Percentiles rank a stretch among this genome's conserved stretches.
phyloP scores from a whole-genome alignment of 768 basidiomycete genomes.

The Pleurotus salmoneostramineus region DNA sequence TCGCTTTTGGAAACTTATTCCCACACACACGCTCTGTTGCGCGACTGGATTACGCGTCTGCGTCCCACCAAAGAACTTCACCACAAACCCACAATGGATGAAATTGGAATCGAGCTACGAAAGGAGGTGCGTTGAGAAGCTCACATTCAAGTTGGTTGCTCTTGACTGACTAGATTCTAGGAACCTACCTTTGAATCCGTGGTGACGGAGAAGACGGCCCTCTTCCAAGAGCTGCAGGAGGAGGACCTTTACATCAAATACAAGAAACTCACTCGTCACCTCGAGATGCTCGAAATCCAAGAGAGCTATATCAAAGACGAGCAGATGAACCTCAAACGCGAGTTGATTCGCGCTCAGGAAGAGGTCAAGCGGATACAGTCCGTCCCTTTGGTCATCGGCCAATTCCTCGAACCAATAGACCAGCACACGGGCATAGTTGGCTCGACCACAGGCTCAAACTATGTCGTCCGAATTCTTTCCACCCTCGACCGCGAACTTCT shows the following conservation, averaged over 20 bases:
- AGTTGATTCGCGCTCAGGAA: conserved; percentile 97
- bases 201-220: conserved; percentile 82
- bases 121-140: conserved; percentile 54
- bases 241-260: conserved; percentile 97
- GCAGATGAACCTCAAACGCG: conserved; percentile 94
- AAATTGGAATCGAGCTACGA: conserved; percentile 82
- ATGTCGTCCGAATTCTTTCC: conserved; percentile 95
- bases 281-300: conserved; percentile 92
- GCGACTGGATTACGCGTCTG: conserved; percentile 5
- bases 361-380: conserved; percentile 99
- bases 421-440: conserved; percentile 96
- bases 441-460: conserved; percentile 96
- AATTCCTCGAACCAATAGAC: conserved; percentile 99
- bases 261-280: conserved; percentile 92
- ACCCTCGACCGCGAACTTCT: conserved; percentile 96
- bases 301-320: conserved; percentile 99
- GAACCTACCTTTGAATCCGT: conserved; percentile 89
- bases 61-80: not conserved
- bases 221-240: conserved; percentile 82
- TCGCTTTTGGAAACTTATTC: not conserved
- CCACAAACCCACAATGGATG: conserved; percentile 61
- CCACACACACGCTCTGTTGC: not conserved
- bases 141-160: not conserved
- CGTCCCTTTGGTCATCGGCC: conserved; percentile 97
- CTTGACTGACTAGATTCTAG: conserved; percentile 32